These are phyloP conservation scores for Picea engelmannii DNA, from an alignment of 83 land plant genomes.

Conservation along the genomic window DNA sequence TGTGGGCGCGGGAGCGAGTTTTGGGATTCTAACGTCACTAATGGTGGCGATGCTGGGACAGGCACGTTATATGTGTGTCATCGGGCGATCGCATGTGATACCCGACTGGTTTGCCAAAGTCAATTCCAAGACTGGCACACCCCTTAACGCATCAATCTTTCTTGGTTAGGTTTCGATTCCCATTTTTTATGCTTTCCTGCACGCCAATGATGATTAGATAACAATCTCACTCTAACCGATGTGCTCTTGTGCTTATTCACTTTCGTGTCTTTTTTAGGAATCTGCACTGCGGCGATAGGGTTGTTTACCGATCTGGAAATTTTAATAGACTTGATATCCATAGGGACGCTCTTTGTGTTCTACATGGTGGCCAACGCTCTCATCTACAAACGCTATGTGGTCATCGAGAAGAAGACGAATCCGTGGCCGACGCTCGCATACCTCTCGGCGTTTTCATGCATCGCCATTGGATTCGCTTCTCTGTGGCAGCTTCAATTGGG, in stretches of 20 bases:
- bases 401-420: conserved; percentile 40
- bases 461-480: conserved; percentile 57
- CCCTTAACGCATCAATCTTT: conserved; percentile 85
- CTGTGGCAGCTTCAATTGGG: conserved; percentile 53
- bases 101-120: conserved; percentile 88
- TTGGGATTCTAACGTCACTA: conserved; percentile 88
- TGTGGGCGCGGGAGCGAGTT: conserved; percentile 78
- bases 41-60: conserved; percentile 95
- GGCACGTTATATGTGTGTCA: conserved; percentile 92
- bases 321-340: conserved; percentile 77
- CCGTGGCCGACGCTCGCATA: conserved; percentile 71
- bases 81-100: conserved; percentile 77
- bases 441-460: conserved; percentile 43
- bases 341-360: conserved; percentile 96
- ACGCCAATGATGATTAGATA: too few relatives aligned
- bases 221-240: too few relatives aligned
- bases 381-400: conserved; percentile 73
- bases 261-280: conserved; percentile 37
- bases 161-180: conserved; percentile 54
- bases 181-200: too few relatives aligned
- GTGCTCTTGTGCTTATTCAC: background rate
- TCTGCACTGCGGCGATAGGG: conserved; percentile 68
- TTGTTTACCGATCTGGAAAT: conserved; percentile 72
- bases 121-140: conserved; percentile 81
- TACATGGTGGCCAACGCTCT: conserved; percentile 98